phyloP scores from a whole-genome alignment of 1,284 basidiomycete species.

The Apiotrichum brassicae region DNA sequence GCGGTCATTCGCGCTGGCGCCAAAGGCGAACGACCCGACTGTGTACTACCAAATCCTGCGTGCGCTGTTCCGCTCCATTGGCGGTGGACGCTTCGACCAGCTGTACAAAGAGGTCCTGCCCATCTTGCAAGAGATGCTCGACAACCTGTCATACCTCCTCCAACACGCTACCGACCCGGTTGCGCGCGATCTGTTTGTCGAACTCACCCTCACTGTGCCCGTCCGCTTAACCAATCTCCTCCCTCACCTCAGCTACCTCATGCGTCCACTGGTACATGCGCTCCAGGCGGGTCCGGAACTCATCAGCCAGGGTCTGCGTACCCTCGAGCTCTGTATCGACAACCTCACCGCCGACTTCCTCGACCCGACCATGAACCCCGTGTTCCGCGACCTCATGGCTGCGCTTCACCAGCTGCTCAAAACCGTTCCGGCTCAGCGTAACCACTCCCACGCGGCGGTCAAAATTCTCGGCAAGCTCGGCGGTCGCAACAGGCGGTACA shows the following conservation, averaged over 20 bases:
- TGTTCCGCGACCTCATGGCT: constrained; percentile 89
- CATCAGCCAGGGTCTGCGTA: constrained; percentile 91
- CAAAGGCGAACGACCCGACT: constrained; percentile 81
- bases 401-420: constrained; percentile 85
- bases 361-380: constrained; percentile 90
- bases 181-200: constrained; percentile 86
- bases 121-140: constrained; percentile 92
- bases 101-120: constrained; percentile 96
- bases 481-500: constrained; percentile 82
- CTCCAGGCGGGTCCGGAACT: constrained; percentile 82
- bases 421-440: constrained; percentile 83
- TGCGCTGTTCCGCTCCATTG: constrained; percentile 92
- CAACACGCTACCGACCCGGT: constrained; percentile 64
- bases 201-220: constrained; percentile 95
- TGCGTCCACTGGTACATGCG: constrained; percentile 92
- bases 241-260: constrained; percentile 90
- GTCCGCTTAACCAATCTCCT: constrained; percentile 91
- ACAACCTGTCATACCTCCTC: constrained; percentile 87
- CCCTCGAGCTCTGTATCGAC: constrained; percentile 98
- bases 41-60: constrained; percentile 94
- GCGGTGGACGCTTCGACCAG: constrained; percentile 92
- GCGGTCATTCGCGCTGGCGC: constrained; percentile 91
- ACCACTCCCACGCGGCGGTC: constrained; percentile 90
- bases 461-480: constrained; percentile 96
- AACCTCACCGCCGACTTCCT: constrained; percentile 98